Evolutionary conservation across 345 rosid genomes (phyloP).

Genomic region (Eucalyptus pumila): DNA sequence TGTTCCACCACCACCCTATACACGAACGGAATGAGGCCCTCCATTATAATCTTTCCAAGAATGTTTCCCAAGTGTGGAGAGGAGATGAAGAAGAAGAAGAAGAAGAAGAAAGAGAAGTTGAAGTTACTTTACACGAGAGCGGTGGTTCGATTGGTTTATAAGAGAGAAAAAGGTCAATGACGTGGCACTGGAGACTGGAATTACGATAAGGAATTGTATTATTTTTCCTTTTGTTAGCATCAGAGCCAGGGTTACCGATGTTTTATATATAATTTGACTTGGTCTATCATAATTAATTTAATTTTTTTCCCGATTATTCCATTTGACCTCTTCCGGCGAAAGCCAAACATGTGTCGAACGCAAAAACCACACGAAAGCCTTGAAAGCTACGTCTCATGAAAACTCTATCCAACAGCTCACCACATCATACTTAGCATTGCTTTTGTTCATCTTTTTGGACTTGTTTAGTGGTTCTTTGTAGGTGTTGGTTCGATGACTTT

Average conservation of each 20-base stretch:
- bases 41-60: background rate
- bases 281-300: background rate
- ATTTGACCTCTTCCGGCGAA: background rate
- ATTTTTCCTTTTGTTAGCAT: background rate
- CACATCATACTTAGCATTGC: background rate
- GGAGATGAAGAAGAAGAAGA: background rate
- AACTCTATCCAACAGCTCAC: background rate
- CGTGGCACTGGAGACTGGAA: background rate
- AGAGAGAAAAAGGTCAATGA: background rate
- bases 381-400: background rate
- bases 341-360: background rate
- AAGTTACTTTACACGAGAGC: background rate
- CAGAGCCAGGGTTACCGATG: background rate
- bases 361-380: background rate
- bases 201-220: background rate
- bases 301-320: background rate
- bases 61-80: background rate
- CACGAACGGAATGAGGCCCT: slow-evolving; percentile 3
- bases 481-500: background rate
- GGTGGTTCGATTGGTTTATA: background rate
- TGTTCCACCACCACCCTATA: background rate
- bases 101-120: background rate
- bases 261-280: background rate
- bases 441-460: background rate
- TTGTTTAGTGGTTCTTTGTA: background rate